Base-by-base conservation (phyloP, 768 basidiomycete species). In the Ephemerocybe angulata region DNA sequence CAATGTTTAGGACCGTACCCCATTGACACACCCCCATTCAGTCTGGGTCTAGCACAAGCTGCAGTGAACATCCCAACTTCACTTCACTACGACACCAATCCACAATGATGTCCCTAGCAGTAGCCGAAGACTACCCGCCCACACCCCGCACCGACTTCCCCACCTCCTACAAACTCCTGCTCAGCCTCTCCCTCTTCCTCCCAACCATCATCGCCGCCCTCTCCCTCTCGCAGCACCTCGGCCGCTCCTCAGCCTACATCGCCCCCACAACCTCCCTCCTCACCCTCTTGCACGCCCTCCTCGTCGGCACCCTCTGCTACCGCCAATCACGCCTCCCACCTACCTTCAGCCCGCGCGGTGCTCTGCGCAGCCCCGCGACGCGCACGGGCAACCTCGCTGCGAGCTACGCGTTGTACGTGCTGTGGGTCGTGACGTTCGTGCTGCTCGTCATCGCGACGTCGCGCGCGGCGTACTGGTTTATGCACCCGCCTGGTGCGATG, bases 81-180 rank as follows among this genome's bases (percentile, higher is more conserved):
- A n/a, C n/a, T n/a, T n/a, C n/a, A n/a, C n/a, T n/a, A n/a, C n/a
- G n/a, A n/a, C n/a, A n/a, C n/a, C n/a, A n/a, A n/a, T n/a, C 38
- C 38, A 50, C 11, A 8, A 56, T 56, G 55, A 56, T 51, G 41
- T 15, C 55, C 17, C 30, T 50, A 30, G 29, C 48, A 3, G 55
- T 56, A 19, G 48, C 55, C 7, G 38, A 56, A 38, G 55, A 56
- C 50, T 56, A 50, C 24, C 4, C 55, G 3, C 31, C 38, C 24
- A 48, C 48, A 5, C 13, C 21, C 17, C 37, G 49, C 4, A 24
- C 40, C 19, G 27, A 29, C 17, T 35, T 56, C 28, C 50, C 49
- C 1, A 6, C 21, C 3, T 6, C 19, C 7, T 50, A 50, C 48
- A 42, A 51, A 33, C 10, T 22, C 28, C 55, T 56, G 38, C 50